Evolutionary conservation across 176 grass and related monocot species (phyloP), one percentile per base, ranked within the genome.

Genomic region (Aegilops umbellulata): DNA sequence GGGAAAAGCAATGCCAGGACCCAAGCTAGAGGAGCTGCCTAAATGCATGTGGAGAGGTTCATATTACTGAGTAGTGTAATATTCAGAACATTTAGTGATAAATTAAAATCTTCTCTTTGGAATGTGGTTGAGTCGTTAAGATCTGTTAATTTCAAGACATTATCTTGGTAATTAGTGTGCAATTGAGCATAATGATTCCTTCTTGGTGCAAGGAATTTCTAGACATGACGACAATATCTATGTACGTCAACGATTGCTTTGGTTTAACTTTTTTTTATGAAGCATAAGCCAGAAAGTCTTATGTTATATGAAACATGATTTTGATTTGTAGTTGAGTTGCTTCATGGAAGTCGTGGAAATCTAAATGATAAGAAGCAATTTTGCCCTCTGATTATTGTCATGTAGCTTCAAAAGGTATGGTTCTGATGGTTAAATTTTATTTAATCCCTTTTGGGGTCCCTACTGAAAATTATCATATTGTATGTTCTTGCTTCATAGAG

Each of bases 341-440:
- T 93, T 82, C 92, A 93, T 86, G 90, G 94, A 73, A 91, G 79
- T 76, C 97, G 88, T 38, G 94, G 92, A 69, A 89, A 90, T 94
- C 81, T 92, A 75, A 99, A 96, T 87, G 97, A 99, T 42, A 99
- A 94, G 80, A 99, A 96, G 77, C 73, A 96, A 87, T 76, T 94
- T 68, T 39, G 7, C 36, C 8, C 7, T 39, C 36, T 39, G 36
- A 39, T 39, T 39, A 39, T 39, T 39, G 36, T 9, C 36, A 39
- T 8, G 36, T 39, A 39, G 36, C 8, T 42, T 42, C 39, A 42
- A 96, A 99, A 99, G 97, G 97, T 99, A 93, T 8, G 46, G 6
- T 13, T 81, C 25, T 47, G 6, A 66, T 85, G 23, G 55, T 82
- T 35, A 66, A 78, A 30, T 82, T 69, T 69, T 68, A 46, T 67